Evolutionary conservation across 2,329 filamentous ascomycete genomes (phyloP).

Genomic region (Beauveria varroae): DNA sequence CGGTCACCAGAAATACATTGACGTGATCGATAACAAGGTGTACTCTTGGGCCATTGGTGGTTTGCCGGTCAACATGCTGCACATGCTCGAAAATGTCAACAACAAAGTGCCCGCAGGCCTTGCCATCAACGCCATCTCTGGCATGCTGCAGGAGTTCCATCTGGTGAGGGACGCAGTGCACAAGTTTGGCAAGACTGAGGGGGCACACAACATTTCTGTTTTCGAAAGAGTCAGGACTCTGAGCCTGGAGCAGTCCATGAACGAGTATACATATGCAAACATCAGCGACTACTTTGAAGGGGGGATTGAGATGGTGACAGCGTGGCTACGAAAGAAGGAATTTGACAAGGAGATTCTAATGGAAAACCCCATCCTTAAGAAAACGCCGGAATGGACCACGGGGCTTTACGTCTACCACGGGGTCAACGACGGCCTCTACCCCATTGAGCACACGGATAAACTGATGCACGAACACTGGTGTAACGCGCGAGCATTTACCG

Average conservation of each 20-base stretch:
- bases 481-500: background rate
- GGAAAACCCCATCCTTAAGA: too few species aligned
- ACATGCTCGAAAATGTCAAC: conserved; percentile 26
- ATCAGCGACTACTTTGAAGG: conserved; percentile 3
- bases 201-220: background rate
- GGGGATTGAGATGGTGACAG: background rate
- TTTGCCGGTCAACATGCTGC: conserved; percentile 31
- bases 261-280: background rate
- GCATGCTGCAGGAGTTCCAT: conserved; percentile 17
- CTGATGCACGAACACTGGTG: background rate
- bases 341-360: background rate
- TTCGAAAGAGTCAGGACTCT: background rate
- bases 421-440: background rate
- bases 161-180: background rate
- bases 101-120: conserved; percentile 17
- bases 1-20: too few species aligned
- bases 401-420: background rate
- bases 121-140: conserved; percentile 15
- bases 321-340: rapidly evolving
- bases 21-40: too few species aligned
- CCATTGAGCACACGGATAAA: background rate
- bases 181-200: background rate
- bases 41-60: conserved; percentile 31
- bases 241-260: background rate
- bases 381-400: too few species aligned